These are phyloP conservation scores for Aspergillus hortae DNA, from an alignment of 2,329 filamentous ascomycete species.

Conservation along the genomic window DNA sequence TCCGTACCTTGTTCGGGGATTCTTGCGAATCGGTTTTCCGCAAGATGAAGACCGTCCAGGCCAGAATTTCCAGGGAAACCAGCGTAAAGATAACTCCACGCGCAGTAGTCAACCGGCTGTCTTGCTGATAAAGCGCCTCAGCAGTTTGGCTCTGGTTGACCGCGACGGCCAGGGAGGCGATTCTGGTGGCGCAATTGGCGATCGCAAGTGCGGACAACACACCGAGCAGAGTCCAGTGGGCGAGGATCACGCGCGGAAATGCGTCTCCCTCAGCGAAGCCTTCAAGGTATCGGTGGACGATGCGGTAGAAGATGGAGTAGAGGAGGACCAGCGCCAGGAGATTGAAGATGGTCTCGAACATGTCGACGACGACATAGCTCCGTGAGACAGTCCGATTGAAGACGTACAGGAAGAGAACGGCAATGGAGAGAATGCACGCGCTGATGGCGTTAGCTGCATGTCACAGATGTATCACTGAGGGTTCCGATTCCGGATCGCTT, in stretches of 20 bases:
- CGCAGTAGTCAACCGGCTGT: slow-evolving; percentile 8
- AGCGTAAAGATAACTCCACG: slow-evolving; percentile 16
- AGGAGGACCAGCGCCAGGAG: slow-evolving; percentile 11
- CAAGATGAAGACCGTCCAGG: slow-evolving; percentile 16
- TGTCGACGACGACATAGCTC: slow-evolving; percentile 19
- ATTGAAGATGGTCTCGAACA: slow-evolving; percentile 18
- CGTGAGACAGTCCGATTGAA: slow-evolving; percentile 13
- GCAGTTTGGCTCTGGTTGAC: slow-evolving; percentile 1
- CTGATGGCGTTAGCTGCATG: slow-evolving; percentile 2
- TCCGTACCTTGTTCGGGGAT: neutral
- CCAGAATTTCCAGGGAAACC: slow-evolving; percentile 19
- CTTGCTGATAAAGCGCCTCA: neutral
- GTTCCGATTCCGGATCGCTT: neutral
- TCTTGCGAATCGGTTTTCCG: neutral
- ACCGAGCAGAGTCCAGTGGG: neutral
- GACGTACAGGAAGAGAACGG: slow-evolving; percentile 13
- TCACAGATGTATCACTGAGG: neutral
- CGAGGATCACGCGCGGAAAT: neutral
- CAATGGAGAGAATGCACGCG: slow-evolving; percentile 5
- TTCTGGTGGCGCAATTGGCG: slow-evolving; percentile 13
- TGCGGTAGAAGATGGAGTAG: slow-evolving; percentile 18
- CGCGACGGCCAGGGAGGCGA: slow-evolving; percentile 2
- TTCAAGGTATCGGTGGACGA: slow-evolving; percentile 17
- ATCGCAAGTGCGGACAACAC: slow-evolving; percentile 11
- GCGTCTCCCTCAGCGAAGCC: slow-evolving; percentile 12